These are phyloP conservation scores for Chalciporus piperatoides DNA, from an alignment of 1,284 basidiomycete species.

Conservation along the genomic window DNA sequence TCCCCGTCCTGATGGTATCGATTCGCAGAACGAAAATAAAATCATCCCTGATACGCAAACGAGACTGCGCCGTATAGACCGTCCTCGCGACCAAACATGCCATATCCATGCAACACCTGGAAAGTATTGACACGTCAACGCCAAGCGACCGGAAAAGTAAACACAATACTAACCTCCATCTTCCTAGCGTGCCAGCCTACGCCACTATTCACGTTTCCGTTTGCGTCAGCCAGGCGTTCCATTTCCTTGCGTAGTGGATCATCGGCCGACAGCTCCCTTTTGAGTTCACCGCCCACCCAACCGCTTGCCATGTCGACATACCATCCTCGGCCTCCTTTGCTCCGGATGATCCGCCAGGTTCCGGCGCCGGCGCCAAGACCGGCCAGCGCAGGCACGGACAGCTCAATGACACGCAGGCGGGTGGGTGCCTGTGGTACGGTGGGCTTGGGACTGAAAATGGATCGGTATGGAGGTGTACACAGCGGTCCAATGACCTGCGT, in stretches of 20 bases:
- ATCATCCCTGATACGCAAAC: slow-evolving; percentile 83
- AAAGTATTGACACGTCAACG: slow-evolving; percentile 1
- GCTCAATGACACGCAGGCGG: slow-evolving; percentile 83
- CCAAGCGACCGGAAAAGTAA: neutral
- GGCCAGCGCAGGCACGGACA: slow-evolving; percentile 72
- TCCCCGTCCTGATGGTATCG: neutral
- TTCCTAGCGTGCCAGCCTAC: slow-evolving; percentile 96
- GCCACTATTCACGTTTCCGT: slow-evolving; percentile 85
- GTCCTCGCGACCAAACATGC: slow-evolving; percentile 88
- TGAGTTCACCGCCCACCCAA: slow-evolving; percentile 61
- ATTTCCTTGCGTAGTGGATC: slow-evolving; percentile 71
- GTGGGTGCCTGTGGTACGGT: slow-evolving; percentile 55
- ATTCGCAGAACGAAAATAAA: neutral
- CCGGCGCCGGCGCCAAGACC: slow-evolving; percentile 73
- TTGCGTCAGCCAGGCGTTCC: slow-evolving; percentile 71
- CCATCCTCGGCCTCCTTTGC: slow-evolving; percentile 94
- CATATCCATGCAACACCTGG: slow-evolving; percentile 79
- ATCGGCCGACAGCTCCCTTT: slow-evolving; percentile 55
- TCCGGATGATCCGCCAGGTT: slow-evolving; percentile 84
- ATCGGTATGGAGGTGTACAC: slow-evolving; percentile 74
- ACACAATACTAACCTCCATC: slow-evolving; percentile 76
- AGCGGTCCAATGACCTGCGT: slow-evolving; percentile 73
- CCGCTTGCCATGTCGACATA: slow-evolving; percentile 87
- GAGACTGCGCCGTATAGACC: slow-evolving; percentile 92
- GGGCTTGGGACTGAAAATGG: slow-evolving; percentile 40